Base-by-base conservation (phyloP, 1,284 basidiomycete species). In the Albatrellus sp. region DNA sequence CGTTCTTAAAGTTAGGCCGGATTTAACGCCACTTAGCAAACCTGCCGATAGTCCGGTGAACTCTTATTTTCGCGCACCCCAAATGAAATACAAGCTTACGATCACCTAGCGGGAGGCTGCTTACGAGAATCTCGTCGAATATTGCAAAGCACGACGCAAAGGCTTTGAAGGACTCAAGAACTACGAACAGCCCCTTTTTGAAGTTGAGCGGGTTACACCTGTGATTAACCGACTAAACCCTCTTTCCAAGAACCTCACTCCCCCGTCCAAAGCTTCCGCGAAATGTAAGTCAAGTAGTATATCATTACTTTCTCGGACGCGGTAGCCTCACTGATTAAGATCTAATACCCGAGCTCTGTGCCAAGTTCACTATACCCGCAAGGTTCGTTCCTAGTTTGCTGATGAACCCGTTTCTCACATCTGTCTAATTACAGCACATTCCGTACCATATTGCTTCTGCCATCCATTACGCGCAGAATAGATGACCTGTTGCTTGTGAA, bases 401-500 rank as follows among this genome's bases (percentile, higher is more conserved):
- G 4, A 19, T 24, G 24, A 41, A 28, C 28, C 17, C 41, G 6
- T 40, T 16, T 45, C 28, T 51, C 41, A 45, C 54, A 42, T 48
- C 50, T 48, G 28, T 32, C 11, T 13, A 33, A 11, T 9, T 14
- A 24, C 50, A 86, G 83, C 59, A 73, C 70, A 2, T 70, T 80
- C 51, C 74, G 77, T 24, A 84, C 79, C 9, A 68, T 72, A 2
- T 65, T 78, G 48, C 64, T 86, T 34, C 55, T 90, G 3, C 87
- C 88, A 12, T 87, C 83, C 2, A 72, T 90, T 49, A 70, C 72
- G 51, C 69, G 67, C 49, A 70, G 77, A 52, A 67, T 90, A 44
- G 81, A 90, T 56, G 76, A 82, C 51, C 62, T 77, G 45, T 61
- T 90, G 28, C 66, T 88, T 29, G 75, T 79, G 34, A 83, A 82